Percentiles rank a stretch among this genome's conserved stretches.
These are phyloP conservation scores for Bryopsis sp. DNA, from an alignment of 139 green algal genomes.

Conservation along the genomic window DNA sequence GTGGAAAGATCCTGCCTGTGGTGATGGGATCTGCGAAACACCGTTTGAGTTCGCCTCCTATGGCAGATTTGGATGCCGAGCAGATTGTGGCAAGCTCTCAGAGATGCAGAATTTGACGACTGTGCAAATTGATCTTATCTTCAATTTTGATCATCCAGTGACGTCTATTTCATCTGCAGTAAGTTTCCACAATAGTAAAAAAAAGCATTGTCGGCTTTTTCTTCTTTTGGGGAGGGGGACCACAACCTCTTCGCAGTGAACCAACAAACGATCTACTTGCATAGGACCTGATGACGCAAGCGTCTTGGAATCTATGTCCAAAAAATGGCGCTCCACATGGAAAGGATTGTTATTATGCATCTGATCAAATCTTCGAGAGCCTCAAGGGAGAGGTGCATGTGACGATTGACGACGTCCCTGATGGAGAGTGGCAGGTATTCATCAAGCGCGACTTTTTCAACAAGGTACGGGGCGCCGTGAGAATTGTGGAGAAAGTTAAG, in stretches of 20 bases:
- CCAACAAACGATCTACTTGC: not conserved
- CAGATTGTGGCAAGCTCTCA: slow-evolving; percentile 68
- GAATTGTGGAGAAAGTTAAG: slow-evolving; percentile 3
- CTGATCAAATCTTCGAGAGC: slow-evolving; percentile 49
- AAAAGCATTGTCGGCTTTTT: too few relatives aligned
- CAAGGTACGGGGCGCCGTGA: slow-evolving; percentile 60
- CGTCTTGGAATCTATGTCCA: slow-evolving; percentile 67
- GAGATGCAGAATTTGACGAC: slow-evolving; percentile 60
- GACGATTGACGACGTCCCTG: slow-evolving; percentile 51
- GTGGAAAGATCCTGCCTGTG: slow-evolving; percentile 70
- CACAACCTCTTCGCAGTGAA: not conserved
- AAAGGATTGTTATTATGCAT: slow-evolving; percentile 55
- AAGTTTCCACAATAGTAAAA: too few relatives aligned
- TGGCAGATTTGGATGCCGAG: slow-evolving; percentile 69
- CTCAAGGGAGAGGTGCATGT: slow-evolving; percentile 30
- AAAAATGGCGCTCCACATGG: slow-evolving; percentile 38
- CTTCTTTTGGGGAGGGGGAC: too few relatives aligned
- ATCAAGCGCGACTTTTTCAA: slow-evolving; percentile 70
- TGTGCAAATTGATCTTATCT: slow-evolving; percentile 58
- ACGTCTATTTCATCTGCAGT: slow-evolving; percentile 51
- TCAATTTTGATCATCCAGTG: slow-evolving; percentile 58
- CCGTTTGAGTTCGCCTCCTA: slow-evolving; percentile 76
- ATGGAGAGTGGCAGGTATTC: slow-evolving; percentile 56
- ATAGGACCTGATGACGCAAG: slow-evolving; percentile 63
- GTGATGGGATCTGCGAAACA: slow-evolving; percentile 67